Conservation (phyloP, 1,139 yeast genomes). For the Wickerhamomyces sp. region DNA sequence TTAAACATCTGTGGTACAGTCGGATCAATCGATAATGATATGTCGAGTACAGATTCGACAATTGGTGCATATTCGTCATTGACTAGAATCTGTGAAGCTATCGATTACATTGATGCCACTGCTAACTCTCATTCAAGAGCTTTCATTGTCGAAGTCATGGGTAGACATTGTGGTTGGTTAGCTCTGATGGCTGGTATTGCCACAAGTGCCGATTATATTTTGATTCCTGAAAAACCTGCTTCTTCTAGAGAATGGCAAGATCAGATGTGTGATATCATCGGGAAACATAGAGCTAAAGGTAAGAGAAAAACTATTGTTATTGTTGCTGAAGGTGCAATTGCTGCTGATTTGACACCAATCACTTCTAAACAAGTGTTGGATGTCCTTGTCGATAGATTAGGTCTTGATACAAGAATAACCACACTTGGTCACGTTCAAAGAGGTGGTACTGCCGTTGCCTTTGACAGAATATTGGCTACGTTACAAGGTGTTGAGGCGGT, state of each 20-base stretch:
- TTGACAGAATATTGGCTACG: slow-evolving; percentile 85
- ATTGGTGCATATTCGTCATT: slow-evolving; percentile 94
- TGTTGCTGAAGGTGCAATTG: slow-evolving; percentile 97
- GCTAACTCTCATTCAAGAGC: slow-evolving; percentile 97
- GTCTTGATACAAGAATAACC: slow-evolving; percentile 91
- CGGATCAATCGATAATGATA: slow-evolving; percentile 96
- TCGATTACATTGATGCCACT: slow-evolving; percentile 94
- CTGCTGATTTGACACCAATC: slow-evolving; percentile 75
- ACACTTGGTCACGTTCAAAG: slow-evolving; percentile 97
- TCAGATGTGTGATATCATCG: slow-evolving; percentile 64
- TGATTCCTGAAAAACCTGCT: slow-evolving; percentile 89
- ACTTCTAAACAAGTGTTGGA: slow-evolving; percentile 74
- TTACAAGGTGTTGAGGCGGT: slow-evolving; percentile 98
- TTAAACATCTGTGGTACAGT: slow-evolving; percentile 92
- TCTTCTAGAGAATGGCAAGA: slow-evolving; percentile 64
- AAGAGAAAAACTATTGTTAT: slow-evolving; percentile 92
- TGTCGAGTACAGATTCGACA: slow-evolving; percentile 94
- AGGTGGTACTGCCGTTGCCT: slow-evolving; percentile 97
- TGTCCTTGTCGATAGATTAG: slow-evolving; percentile 67
- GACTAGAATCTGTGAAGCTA: slow-evolving; percentile 88
- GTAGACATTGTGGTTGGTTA: slow-evolving; percentile 98
- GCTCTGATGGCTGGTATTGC: slow-evolving; percentile 96
- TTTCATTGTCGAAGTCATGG: slow-evolving; percentile 97
- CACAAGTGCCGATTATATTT: slow-evolving; percentile 89
- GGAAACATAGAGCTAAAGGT: slow-evolving; percentile 79